Conservation (phyloP, 257 asterid genomes). For the Ilex aquifolium region DNA sequence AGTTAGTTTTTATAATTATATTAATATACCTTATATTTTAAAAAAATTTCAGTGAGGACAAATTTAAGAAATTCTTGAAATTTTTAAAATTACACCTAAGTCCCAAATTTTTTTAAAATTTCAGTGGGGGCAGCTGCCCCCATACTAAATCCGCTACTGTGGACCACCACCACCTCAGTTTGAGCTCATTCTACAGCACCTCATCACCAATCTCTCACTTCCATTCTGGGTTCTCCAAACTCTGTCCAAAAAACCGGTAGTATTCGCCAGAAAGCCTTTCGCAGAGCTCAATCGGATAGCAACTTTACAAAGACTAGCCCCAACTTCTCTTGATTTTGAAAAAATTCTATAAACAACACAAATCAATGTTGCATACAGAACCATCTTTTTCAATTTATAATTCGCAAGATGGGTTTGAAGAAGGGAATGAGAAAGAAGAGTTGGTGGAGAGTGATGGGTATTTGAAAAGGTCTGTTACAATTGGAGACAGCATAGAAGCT, state of each 20-base stretch:
- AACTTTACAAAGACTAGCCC: conserved; percentile 22
- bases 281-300: conserved; percentile 14
- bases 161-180: background rate
- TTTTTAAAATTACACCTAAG: too few relatives aligned
- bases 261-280: conserved; percentile 1
- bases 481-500: conserved; percentile 22
- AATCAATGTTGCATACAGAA: conserved; percentile 43
- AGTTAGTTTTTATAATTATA: too few relatives aligned
- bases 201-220: conserved; percentile 8
- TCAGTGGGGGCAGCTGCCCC: too few relatives aligned
- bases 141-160: too few relatives aligned
- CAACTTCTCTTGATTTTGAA: conserved; percentile 14
- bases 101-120: too few relatives aligned
- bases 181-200: conserved; percentile 14
- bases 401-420: conserved; percentile 22
- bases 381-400: conserved; percentile 63
- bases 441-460: conserved; percentile 15
- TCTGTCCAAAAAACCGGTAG: background rate
- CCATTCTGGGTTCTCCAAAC: background rate
- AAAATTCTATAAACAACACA: conserved; percentile 8
- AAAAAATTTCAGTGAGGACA: too few relatives aligned
- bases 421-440: conserved; percentile 19
- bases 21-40: too few relatives aligned
- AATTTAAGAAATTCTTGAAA: too few relatives aligned
- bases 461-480: conserved; percentile 21